Base-by-base conservation (phyloP, 2,329 filamentous ascomycete genomes). In the Fonsecaea pugnacius region DNA sequence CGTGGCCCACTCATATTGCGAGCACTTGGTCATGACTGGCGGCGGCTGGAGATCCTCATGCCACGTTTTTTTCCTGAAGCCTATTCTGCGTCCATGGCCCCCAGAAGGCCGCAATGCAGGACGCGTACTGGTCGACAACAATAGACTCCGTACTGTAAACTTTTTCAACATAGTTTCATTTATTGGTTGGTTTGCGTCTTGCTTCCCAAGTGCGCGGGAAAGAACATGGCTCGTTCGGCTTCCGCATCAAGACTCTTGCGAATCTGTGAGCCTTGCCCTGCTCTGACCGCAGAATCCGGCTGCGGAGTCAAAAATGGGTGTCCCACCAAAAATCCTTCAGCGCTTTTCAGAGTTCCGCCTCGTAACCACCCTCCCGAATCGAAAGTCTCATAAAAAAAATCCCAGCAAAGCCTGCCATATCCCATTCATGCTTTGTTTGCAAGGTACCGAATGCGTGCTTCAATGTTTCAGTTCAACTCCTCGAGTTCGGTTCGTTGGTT, bases 341-440 rank as follows among this genome's bases (percentile, higher is more conserved):
- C 48, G 52, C 65, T 67, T 67, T 67, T 67, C 62, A 58, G 16
- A 51, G 30, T 27, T 59, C 62, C 43, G 50, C 55, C 62, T 38
- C 46, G 35, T 61, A 30, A 27, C 52, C 43, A 24, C 14, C 35
- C 24, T 38, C 18, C 43, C n/a, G 43, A 56, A 59, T 60, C 30
- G 36, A 58, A 46, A 40, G 57, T 50, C 24, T 62, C 46, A 50
- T 50, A 36, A 38, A 63, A 33, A 63, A 16, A 38, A 59, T 21
- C 40, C 51, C 46, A 55, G 32, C 48, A 43, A 21, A 50, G 12
- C 50, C 35, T 10, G 7, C 48, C 58, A 53, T 52, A 33, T 46
- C 50, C 32, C 24, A n/a, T 40, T 43, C 61, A 46, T 58, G 58
- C 61, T 54, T 56, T 40, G 57, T 54, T 51, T 58, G 30, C 6